Evolutionary conservation across 805 yeast species (phyloP), one percentile per base, ranked within the genome.

Genomic region (Pichia ethanolica): DNA sequence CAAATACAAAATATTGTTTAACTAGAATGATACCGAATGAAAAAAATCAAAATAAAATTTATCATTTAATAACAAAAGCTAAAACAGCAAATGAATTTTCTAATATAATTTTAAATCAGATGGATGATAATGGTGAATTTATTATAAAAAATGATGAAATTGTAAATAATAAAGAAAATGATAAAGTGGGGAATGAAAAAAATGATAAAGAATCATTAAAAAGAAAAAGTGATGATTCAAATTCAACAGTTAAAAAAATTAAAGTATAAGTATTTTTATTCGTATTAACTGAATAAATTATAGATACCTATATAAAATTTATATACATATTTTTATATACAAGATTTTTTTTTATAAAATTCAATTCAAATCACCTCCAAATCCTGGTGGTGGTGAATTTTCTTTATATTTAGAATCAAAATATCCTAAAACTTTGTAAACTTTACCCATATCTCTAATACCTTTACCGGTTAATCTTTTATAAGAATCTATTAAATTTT

Each of bases 1-100:
- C 87, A 4, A 89, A 89, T 63, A 78, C 93, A 1, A 93, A 93
- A 68, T 91, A 83, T 64, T 80, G 93, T 70, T 59, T 91, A 41
- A 71, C 82, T 35, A 81, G 89, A 59, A 81, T 88, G 68, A 72
- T 88, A 11, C 96, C 96, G 8, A 62, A 62, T 45, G 60, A 62
- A 3, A 55, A 56, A 33, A 56, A 60, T 10, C 44, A 56, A 14
- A 67, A 66, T 48, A 70, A 73, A 11, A 70, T 78, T 44, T 86
- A 86, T 61, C 81, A 77, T 56, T 56, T 65, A 43, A 66, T 89
- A 46, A 72, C 81, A 50, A 71, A 74, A 57, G 68, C 80, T 39
- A 88, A 81, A 61, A 71, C 79, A 1, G 64, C 73, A 43, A 78
- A 75, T 12, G 82, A 80, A 40, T 64, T 82, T 45, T 62, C 60